Conservation (phyloP, 2,329 filamentous ascomycete genomes). For the Chrysoporthe puriensis region DNA sequence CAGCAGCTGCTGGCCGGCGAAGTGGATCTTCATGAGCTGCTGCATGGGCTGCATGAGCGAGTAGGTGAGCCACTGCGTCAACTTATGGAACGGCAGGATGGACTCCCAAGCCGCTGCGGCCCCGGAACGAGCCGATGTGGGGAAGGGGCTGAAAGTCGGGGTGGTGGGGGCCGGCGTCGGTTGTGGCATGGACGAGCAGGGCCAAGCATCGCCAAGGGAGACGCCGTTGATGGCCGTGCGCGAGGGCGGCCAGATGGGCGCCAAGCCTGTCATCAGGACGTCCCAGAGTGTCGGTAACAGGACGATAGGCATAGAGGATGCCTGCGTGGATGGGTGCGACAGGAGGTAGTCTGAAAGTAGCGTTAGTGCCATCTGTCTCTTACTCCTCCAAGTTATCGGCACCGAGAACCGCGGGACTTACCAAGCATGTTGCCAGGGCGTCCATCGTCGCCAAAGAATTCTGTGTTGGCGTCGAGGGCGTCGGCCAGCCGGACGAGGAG, state of each 20-base stretch:
- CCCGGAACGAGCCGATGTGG: constrained; percentile 37
- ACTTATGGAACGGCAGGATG: constrained; percentile 66
- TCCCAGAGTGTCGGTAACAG: constrained; percentile 88
- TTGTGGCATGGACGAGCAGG: constrained; percentile 78
- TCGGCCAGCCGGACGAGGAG: constrained; percentile 75
- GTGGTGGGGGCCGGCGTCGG: constrained; percentile 49
- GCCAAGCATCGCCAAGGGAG: constrained; percentile 93
- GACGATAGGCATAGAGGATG: constrained; percentile 85
- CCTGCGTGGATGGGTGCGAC: constrained; percentile 85
- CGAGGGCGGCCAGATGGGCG: constrained; percentile 85
- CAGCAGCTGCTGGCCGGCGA: constrained; percentile 57
- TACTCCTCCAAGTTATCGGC: background rate
- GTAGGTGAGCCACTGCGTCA: constrained; percentile 76
- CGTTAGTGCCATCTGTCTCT: constrained; percentile 31
- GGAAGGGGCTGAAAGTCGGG: constrained; percentile 57
- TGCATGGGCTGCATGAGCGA: constrained; percentile 70
- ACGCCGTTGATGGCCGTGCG: constrained; percentile 86
- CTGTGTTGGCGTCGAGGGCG: constrained; percentile 74
- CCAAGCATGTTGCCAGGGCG: constrained; percentile 94
- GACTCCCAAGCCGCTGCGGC: constrained; percentile 71
- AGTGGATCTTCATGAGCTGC: constrained; percentile 53
- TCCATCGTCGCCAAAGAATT: constrained; percentile 82
- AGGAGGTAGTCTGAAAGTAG: constrained; percentile 79
- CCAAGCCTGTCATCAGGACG: constrained; percentile 84
- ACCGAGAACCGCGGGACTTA: constrained; percentile 46